These are phyloP conservation scores for Sugiyamaella novakii DNA, from an alignment of 1,139 yeast species.

Conservation along the genomic window DNA sequence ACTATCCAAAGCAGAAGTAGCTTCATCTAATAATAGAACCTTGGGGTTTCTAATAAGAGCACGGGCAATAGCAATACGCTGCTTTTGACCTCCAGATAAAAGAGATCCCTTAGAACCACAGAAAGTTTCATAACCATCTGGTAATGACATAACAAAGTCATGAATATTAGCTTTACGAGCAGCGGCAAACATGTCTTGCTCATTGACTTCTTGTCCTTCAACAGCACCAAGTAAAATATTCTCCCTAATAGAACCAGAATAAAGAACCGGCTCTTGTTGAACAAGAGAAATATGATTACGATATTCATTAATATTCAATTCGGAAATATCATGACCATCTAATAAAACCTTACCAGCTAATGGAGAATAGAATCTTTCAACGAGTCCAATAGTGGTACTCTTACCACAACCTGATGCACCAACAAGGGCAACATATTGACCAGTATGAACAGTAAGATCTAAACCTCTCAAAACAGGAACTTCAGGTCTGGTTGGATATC, in stretches of 20 bases:
- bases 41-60: conserved; percentile 71
- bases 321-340: conserved; percentile 71
- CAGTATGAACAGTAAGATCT: conserved; percentile 66
- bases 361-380: conserved; percentile 81
- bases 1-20: conserved; percentile 79
- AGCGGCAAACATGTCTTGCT: conserved; percentile 66
- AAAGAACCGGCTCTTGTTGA: conserved; percentile 79
- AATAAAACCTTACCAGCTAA: conserved; percentile 62
- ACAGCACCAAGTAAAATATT: conserved; percentile 77
- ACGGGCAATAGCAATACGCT: conserved; percentile 75
- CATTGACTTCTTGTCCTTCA: conserved; percentile 52
- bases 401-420: conserved; percentile 97
- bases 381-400: conserved; percentile 82
- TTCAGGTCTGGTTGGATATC: conserved; percentile 83
- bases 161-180: conserved; percentile 82
- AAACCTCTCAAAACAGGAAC: conserved; percentile 69
- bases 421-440: conserved; percentile 88
- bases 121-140: conserved; percentile 77
- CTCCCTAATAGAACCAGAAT: conserved; percentile 84
- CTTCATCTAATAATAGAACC: conserved; percentile 70
- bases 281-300: conserved; percentile 80
- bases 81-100: conserved; percentile 85
- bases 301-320: conserved; percentile 69
- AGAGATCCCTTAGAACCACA: conserved; percentile 84
- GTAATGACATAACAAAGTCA: conserved; percentile 72